Conservation (phyloP, 805 yeast species). For the Starmera dryadoides region DNA sequence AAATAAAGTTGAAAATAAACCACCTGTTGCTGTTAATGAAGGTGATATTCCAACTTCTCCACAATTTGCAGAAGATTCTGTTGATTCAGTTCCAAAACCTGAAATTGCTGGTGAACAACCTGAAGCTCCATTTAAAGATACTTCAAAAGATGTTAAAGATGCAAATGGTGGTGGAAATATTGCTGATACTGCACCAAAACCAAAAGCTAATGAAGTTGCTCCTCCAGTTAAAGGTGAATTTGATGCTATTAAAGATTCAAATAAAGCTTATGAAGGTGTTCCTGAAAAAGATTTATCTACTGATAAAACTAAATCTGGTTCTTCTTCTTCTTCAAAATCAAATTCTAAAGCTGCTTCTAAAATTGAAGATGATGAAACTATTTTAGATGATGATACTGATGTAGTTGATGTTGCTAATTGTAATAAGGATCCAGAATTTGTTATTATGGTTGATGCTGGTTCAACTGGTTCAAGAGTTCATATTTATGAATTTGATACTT, state of each 20-base stretch:
- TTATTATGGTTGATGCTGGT: conserved; percentile 96
- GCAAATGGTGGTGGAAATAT: conserved; percentile 15
- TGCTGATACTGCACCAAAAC: conserved; percentile 21
- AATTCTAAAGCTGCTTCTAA: background rate
- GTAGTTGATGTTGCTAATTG: conserved; percentile 23
- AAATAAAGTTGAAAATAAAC: background rate
- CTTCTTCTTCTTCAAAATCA: conserved; percentile 1
- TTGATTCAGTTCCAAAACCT: conserved; percentile 6
- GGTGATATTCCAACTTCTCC: conserved; percentile 13
- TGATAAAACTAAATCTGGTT: conserved; percentile 5
- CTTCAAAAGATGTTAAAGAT: conserved; percentile 4
- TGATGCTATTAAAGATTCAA: conserved; percentile 20
- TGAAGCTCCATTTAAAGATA: conserved; percentile 18
- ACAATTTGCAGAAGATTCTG: conserved; percentile 22
- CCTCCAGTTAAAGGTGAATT: conserved; percentile 11
- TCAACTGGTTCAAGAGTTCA: conserved; percentile 96
- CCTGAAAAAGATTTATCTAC: conserved; percentile 16
- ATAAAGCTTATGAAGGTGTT: conserved; percentile 21
- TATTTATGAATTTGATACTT: conserved; percentile 84
- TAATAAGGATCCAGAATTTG: conserved; percentile 51
- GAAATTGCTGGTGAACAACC: conserved; percentile 5
- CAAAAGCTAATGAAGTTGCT: conserved; percentile 8
- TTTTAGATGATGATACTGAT: conserved; percentile 22
- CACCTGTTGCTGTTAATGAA: background rate
- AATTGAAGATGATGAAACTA: conserved; percentile 15